Evolutionary conservation across 768 basidiomycete genomes (phyloP).

Genomic region (Suillus hirtellus): DNA sequence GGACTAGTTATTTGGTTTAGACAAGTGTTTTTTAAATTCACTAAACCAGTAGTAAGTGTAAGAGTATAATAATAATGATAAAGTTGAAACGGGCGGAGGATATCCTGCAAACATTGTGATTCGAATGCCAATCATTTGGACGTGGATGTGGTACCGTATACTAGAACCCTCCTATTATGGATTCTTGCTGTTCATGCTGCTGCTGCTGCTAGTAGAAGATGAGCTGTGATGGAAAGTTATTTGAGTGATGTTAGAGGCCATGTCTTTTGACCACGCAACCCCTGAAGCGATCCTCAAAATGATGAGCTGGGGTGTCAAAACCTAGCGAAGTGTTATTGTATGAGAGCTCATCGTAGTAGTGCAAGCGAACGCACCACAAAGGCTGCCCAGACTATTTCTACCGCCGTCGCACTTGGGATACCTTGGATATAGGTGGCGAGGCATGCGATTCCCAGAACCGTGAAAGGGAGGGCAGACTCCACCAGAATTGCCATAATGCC

Average conservation of each 20-base stretch:
- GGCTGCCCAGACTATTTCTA: not conserved
- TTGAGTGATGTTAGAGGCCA: not conserved
- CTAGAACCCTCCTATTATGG: not conserved
- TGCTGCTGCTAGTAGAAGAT: not conserved
- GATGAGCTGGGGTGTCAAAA: constrained; percentile 11
- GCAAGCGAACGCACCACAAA: not conserved
- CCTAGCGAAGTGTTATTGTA: not conserved
- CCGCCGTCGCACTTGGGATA: not conserved
- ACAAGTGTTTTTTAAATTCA: not conserved
- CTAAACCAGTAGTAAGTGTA: too few species aligned
- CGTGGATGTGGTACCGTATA: not conserved
- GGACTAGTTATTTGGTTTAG: too few species aligned
- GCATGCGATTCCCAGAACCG: constrained; percentile 2
- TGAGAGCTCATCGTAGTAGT: not conserved
- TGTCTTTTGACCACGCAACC: constrained; percentile 7
- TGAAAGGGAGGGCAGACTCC: constrained; percentile 10
- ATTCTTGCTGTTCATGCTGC: not conserved
- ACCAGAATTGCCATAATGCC: constrained; percentile 3
- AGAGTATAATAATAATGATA: not conserved
- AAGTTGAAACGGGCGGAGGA: not conserved
- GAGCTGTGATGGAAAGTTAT: not conserved
- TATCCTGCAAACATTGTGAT: not conserved
- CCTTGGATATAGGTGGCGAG: constrained; percentile 1
- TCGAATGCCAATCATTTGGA: not conserved
- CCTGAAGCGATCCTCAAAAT: constrained; percentile 5